Percentiles rank a stretch among this genome's conserved stretches.
Conservation (phyloP, 768 basidiomycete genomes). For the Asterophora parasitica region DNA sequence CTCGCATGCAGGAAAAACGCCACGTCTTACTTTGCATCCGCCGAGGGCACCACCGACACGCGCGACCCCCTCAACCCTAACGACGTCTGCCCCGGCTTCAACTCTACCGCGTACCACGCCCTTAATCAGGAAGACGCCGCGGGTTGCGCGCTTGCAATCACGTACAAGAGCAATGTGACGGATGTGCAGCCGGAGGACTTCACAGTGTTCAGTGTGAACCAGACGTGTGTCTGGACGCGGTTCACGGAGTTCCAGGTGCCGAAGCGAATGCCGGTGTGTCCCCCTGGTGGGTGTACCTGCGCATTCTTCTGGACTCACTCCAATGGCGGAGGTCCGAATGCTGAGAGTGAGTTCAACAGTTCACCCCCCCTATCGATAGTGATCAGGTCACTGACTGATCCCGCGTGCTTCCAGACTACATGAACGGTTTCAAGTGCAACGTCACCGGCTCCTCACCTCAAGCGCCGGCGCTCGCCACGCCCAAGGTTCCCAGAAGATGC, state of each 20-base stretch:
- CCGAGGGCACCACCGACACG: slow-evolving; percentile 50
- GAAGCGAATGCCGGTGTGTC: slow-evolving; percentile 61
- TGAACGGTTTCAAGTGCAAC: slow-evolving; percentile 72
- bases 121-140: slow-evolving; percentile 46
- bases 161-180: slow-evolving; percentile 62
- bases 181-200: slow-evolving; percentile 64
- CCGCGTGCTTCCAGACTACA: slow-evolving; percentile 43
- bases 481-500: slow-evolving; percentile 62
- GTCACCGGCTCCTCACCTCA: slow-evolving; percentile 49
- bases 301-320: slow-evolving; percentile 75
- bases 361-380: too few relatives aligned
- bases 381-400: neutral
- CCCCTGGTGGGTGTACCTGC: slow-evolving; percentile 58
- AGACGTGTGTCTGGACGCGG: slow-evolving; percentile 68
- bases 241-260: slow-evolving; percentile 71
- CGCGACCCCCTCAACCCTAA: slow-evolving; percentile 43
- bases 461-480: slow-evolving; percentile 42
- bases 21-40: slow-evolving; percentile 51
- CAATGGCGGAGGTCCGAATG: slow-evolving; percentile 45
- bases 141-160: slow-evolving; percentile 68
- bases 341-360: slow-evolving; percentile 47
- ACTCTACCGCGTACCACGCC: slow-evolving; percentile 48
- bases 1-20: slow-evolving; percentile 58
- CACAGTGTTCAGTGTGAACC: slow-evolving; percentile 69
- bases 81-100: slow-evolving; percentile 46